Evolutionary conservation across 2,329 filamentous ascomycete species (phyloP).

Genomic region (Metarhizium guizhouense): DNA sequence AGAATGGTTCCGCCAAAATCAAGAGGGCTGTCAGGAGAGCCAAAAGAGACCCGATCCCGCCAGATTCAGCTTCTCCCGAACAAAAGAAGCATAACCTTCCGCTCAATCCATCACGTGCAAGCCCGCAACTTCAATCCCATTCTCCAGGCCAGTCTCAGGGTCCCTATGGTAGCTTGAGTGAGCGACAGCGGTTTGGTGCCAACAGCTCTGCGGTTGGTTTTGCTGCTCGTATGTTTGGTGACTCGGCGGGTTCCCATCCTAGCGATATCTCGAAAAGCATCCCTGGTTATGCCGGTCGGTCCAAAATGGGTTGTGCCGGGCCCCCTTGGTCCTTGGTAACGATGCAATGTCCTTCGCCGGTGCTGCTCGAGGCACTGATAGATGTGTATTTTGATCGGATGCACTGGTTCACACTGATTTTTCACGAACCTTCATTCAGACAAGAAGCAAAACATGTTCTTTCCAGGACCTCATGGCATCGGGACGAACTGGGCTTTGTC

Average conservation of each 20-base stretch:
- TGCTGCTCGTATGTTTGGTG: slow-evolving; percentile 3
- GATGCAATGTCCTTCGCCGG: not conserved
- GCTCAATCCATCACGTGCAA: not conserved
- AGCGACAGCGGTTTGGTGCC: slow-evolving; percentile 2
- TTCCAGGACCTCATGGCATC: slow-evolving; percentile 8
- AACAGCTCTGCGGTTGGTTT: slow-evolving; percentile 4
- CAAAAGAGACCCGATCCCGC: not conserved
- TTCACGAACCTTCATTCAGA: slow-evolving; percentile 12
- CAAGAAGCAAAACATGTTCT: not conserved
- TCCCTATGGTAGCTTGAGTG: not conserved
- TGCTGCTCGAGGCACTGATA: slow-evolving; percentile 1
- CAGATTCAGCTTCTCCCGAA: not conserved
- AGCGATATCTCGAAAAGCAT: slow-evolving; percentile 2
- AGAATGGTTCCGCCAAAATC: not conserved
- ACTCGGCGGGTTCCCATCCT: not conserved
- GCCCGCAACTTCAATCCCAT: not conserved
- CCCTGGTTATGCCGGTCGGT: slow-evolving; percentile 1
- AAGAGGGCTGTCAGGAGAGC: not conserved
- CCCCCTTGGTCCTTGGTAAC: slow-evolving; percentile 3
- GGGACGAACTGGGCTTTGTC: slow-evolving; percentile 8
- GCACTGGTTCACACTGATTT: slow-evolving; percentile 13
- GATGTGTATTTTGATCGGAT: slow-evolving; percentile 13
- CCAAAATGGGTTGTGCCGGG: not conserved
- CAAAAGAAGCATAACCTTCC: not conserved
- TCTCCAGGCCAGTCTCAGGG: not conserved